phyloP scores from a whole-genome alignment of 371 early-diverging fungal species.

The Rhizomucor miehei region DNA sequence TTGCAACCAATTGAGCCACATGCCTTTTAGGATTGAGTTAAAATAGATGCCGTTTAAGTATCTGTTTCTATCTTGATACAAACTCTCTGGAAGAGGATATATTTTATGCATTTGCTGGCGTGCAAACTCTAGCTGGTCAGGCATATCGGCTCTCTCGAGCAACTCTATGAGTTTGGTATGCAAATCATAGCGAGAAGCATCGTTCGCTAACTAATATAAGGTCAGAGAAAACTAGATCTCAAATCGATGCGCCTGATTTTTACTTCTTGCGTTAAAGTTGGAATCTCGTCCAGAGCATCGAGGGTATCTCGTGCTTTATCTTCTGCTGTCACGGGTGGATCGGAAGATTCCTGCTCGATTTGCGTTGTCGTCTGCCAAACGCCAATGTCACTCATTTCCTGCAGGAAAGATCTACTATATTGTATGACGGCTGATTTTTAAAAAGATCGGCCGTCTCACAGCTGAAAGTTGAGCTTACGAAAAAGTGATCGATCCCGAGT shows the following conservation, averaged over 20 bases:
- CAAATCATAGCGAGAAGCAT: slow-evolving; percentile 34
- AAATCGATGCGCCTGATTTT: background rate
- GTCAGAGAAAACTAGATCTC: background rate
- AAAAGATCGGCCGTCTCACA: too few relatives aligned
- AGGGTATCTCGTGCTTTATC: slow-evolving; percentile 11
- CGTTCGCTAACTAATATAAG: slow-evolving; percentile 19
- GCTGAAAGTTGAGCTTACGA: too few relatives aligned
- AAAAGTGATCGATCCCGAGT: too few relatives aligned
- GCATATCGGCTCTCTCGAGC: slow-evolving; percentile 21
- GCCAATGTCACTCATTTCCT: too few relatives aligned
- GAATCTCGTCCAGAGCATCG: slow-evolving; percentile 22
- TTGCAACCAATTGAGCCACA: slow-evolving; percentile 71
- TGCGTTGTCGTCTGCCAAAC: too few relatives aligned
- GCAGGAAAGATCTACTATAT: too few relatives aligned
- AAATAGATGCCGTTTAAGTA: background rate
- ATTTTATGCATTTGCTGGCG: slow-evolving; percentile 53
- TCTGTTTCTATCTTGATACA: background rate
- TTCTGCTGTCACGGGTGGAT: background rate
- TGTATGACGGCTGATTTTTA: too few relatives aligned
- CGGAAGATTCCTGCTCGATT: too few relatives aligned
- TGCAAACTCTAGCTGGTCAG: slow-evolving; percentile 48
- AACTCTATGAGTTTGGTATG: slow-evolving; percentile 29
- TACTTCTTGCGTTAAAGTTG: slow-evolving; percentile 28
- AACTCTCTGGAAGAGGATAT: slow-evolving; percentile 63
- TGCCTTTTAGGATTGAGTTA: slow-evolving; percentile 19